phyloP scores from a whole-genome alignment of 139 green algal species.

The Ettlia oleoabundans region DNA sequence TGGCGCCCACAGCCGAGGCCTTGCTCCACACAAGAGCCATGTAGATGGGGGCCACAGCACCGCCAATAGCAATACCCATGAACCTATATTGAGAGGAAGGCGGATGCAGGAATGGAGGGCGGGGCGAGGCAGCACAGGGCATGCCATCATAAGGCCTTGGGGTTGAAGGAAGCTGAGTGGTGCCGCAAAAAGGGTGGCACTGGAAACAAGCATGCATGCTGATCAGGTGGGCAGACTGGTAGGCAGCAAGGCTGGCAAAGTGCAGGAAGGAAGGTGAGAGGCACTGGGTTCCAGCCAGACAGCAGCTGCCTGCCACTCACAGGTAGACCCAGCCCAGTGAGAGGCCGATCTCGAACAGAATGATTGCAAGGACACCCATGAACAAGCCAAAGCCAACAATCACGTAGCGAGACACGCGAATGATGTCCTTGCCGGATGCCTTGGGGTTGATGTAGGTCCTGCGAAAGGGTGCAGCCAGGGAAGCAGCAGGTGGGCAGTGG shows the following conservation, averaged over 20 bases:
- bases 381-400: constrained; percentile 78
- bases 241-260: neutral
- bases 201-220: too few species aligned
- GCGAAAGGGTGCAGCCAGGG: neutral
- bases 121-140: too few species aligned
- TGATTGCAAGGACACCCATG: constrained; percentile 81
- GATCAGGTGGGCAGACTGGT: constrained; percentile 35
- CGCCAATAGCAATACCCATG: constrained; percentile 91
- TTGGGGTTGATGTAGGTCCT: constrained; percentile 67
- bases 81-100: too few species aligned
- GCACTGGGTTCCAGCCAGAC: neutral
- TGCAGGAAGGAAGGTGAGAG: neutral
- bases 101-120: too few species aligned
- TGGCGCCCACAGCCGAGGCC: constrained; percentile 67
- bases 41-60: constrained; percentile 83
- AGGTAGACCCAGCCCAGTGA: constrained; percentile 76
- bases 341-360: constrained; percentile 81
- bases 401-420: constrained; percentile 68
- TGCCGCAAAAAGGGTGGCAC: too few species aligned
- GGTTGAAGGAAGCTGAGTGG: too few species aligned
- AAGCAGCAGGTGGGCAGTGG: neutral
- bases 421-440: constrained; percentile 81
- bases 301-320: neutral
- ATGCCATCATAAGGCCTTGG: too few species aligned
- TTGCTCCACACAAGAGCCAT: constrained; percentile 76